A percentile compares a stretch with the other conserved stretches of the same genome.
Evolutionary conservation across 2,329 filamentous ascomycete species (phyloP).

Genomic region (Paramyrothecium sp.): DNA sequence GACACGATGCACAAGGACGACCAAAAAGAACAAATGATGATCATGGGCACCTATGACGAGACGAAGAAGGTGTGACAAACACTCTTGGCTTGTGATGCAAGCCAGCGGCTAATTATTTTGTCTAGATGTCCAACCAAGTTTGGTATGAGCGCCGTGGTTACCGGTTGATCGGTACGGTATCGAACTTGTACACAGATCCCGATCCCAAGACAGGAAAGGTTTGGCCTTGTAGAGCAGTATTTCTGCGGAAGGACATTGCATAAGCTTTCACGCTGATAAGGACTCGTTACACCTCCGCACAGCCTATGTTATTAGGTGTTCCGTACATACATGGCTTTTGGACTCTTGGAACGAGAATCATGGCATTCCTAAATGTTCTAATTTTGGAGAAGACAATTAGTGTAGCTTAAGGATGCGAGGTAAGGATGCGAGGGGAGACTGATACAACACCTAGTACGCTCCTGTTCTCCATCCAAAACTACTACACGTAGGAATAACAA

Average conservation of each 20-base stretch:
- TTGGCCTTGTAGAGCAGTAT: neutral
- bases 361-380: no score
- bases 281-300: no score
- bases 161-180: slow-evolving; percentile 14
- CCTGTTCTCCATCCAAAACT: no score
- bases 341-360: no score
- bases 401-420: no score
- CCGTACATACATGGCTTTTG: no score
- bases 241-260: slow-evolving; percentile 1
- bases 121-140: slow-evolving; percentile 22
- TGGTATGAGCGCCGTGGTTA: slow-evolving; percentile 27
- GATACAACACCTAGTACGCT: no score
- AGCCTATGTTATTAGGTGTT: no score
- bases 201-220: neutral
- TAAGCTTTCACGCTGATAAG: neutral
- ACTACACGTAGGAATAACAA: no score
- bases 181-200: slow-evolving; percentile 10
- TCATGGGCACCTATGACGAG: slow-evolving; percentile 1
- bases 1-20: slow-evolving; percentile 23
- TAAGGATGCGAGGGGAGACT: no score
- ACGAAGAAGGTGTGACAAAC: slow-evolving; percentile 6
- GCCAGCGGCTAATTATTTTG: neutral
- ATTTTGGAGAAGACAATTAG: no score
- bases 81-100: rapidly evolving
- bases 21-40: slow-evolving; percentile 2